phyloP scores from a whole-genome alignment of 768 basidiomycete species.

The Mycena galericulata region DNA sequence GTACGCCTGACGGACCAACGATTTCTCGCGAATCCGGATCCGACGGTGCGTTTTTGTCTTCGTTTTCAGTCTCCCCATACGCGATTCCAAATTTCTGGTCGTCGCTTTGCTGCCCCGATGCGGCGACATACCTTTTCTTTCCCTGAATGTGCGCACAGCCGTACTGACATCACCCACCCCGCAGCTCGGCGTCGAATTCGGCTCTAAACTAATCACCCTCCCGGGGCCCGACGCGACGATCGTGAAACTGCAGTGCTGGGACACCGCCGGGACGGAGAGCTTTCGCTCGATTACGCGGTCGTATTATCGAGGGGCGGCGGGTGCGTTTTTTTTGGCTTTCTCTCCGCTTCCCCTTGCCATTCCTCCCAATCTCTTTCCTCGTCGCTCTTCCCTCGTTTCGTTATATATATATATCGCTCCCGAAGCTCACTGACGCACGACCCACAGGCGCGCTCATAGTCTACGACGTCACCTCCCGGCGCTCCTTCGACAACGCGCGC shows the following conservation, averaged over 20 bases:
- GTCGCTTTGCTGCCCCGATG: neutral
- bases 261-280: constrained; percentile 92
- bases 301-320: constrained; percentile 89
- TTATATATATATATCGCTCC: no score
- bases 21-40: constrained; percentile 86
- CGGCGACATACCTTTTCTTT: constrained; percentile 3
- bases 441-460: constrained; percentile 77
- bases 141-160: neutral
- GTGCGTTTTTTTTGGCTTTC: constrained; percentile 12
- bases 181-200: constrained; percentile 93
- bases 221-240: constrained; percentile 82
- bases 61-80: neutral
- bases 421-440: no score
- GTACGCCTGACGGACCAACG: constrained; percentile 91
- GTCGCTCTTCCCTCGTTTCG: no score
- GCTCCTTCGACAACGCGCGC: constrained; percentile 78
- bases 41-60: constrained; percentile 69
- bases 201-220: constrained; percentile 86
- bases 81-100: no score
- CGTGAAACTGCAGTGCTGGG: constrained; percentile 89
- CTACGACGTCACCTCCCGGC: constrained; percentile 87
- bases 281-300: constrained; percentile 89
- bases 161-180: constrained; percentile 5
- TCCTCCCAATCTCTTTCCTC: no score
- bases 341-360: no score